Conservation (phyloP, 805 yeast species). For the Lachancea fermentati region DNA sequence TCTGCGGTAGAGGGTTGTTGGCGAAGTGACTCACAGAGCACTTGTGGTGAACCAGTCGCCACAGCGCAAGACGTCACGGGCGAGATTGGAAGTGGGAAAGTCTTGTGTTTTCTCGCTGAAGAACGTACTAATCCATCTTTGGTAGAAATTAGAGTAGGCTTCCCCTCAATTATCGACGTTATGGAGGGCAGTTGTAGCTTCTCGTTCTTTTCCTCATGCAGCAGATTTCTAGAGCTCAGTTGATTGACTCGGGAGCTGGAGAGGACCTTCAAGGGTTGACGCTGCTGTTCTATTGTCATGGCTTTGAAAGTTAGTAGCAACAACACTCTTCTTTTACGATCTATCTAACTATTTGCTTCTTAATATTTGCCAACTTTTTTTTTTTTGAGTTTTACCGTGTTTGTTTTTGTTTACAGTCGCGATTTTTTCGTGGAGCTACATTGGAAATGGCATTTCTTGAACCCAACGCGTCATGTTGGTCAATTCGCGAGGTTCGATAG, state of each 20-base stretch:
- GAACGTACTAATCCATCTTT: neutral
- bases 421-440: slow-evolving; percentile 11
- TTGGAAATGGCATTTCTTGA: slow-evolving; percentile 43
- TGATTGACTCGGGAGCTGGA: slow-evolving; percentile 24
- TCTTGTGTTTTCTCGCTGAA: neutral
- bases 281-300: slow-evolving; percentile 18
- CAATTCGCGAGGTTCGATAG: slow-evolving; percentile 52
- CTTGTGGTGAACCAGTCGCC: neutral
- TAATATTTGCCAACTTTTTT: neutral
- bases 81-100: neutral
- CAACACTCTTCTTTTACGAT: neutral
- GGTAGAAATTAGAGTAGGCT: neutral
- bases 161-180: neutral
- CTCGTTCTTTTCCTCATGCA: neutral
- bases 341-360: neutral
- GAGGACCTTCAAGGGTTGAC: slow-evolving; percentile 26
- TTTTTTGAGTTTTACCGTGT: neutral
- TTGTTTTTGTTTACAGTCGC: slow-evolving; percentile 2
- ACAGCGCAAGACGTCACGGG: neutral
- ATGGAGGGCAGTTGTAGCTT: neutral
- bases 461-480: slow-evolving; percentile 65
- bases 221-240: slow-evolving; percentile 1
- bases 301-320: neutral
- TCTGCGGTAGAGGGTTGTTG: neutral
- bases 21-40: neutral